Evolutionary conservation across 805 yeast species (phyloP).

Genomic region (Myxozyma melibiosi): DNA sequence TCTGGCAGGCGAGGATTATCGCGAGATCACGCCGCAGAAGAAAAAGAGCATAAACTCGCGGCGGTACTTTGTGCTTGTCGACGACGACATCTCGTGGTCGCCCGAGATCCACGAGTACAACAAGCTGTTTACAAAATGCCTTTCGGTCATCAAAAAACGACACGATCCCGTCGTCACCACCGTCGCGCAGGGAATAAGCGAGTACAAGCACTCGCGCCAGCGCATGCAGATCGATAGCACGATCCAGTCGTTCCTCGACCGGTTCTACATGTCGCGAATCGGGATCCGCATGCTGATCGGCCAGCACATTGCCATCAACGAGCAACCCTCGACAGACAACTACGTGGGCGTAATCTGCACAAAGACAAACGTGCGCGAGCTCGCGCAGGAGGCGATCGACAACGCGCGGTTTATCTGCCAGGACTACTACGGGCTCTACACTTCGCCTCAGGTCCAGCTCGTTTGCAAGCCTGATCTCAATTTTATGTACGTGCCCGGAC

Average conservation of each 20-base stretch:
- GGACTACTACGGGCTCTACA: conserved; percentile 83
- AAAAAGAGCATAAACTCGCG: conserved; percentile 29
- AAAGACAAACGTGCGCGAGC: conserved; percentile 77
- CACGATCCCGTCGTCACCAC: conserved; percentile 94
- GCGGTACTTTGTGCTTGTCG: conserved; percentile 56
- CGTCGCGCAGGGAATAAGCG: conserved; percentile 79
- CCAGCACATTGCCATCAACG: conserved; percentile 84
- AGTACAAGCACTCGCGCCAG: conserved; percentile 67
- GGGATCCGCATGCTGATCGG: conserved; percentile 94
- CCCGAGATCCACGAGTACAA: conserved; percentile 73
- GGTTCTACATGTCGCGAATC: conserved; percentile 86
- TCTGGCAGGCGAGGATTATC: conserved; percentile 24
- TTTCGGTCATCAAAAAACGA: conserved; percentile 72
- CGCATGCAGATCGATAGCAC: conserved; percentile 62
- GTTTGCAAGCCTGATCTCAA: conserved; percentile 74
- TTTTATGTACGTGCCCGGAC: conserved; percentile 93
- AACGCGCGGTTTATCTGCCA: conserved; percentile 89
- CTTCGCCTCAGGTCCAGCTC: conserved; percentile 80
- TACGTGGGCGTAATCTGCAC: conserved; percentile 90
- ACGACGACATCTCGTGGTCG: conserved; percentile 65
- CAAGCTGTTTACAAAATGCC: conserved; percentile 62
- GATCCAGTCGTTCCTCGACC: conserved; percentile 77
- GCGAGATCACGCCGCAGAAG: conserved; percentile 3
- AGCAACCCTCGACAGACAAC: conserved; percentile 61
- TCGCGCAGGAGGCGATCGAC: conserved; percentile 85